These are phyloP conservation scores for Sordariomycetes sp. DNA, from an alignment of 2,329 filamentous ascomycete species.

Conservation along the genomic window DNA sequence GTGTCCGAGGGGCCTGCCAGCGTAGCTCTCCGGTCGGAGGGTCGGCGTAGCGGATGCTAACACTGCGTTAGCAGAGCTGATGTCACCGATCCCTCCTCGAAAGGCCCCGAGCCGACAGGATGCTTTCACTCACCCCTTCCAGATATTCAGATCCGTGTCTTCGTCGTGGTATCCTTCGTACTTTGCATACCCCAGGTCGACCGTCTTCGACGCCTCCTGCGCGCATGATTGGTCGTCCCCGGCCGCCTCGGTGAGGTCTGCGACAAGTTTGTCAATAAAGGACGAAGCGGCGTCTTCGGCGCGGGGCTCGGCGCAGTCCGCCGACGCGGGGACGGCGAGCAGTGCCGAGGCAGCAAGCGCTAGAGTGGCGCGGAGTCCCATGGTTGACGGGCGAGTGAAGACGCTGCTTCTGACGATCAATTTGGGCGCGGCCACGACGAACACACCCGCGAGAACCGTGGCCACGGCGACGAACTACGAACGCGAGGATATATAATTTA, in stretches of 20 bases:
- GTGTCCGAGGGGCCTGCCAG: conserved; percentile 19
- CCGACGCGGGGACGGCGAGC: not conserved
- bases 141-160: conserved; percentile 28
- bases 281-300: not conserved
- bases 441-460: too few relatives aligned
- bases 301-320: not conserved
- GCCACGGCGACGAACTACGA: too few relatives aligned
- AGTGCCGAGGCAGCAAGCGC: not conserved
- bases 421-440: too few relatives aligned
- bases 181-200: conserved; percentile 32
- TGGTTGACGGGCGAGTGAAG: not conserved
- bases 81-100: not conserved
- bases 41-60: conserved; percentile 30
- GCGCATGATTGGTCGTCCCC: not conserved
- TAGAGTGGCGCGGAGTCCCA: not conserved
- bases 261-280: conserved; percentile 1
- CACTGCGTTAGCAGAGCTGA: not conserved
- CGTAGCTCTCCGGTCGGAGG: conserved; percentile 30
- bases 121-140: conserved; percentile 25
- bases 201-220: conserved; percentile 7
- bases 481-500: too few relatives aligned
- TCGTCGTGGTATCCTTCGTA: conserved; percentile 31
- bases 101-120: too few relatives aligned
- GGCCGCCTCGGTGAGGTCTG: not conserved
- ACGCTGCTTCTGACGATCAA: not conserved